Evolutionary conservation across 2,329 filamentous ascomycete species (phyloP).

Genomic region (Aspergillus sp.): DNA sequence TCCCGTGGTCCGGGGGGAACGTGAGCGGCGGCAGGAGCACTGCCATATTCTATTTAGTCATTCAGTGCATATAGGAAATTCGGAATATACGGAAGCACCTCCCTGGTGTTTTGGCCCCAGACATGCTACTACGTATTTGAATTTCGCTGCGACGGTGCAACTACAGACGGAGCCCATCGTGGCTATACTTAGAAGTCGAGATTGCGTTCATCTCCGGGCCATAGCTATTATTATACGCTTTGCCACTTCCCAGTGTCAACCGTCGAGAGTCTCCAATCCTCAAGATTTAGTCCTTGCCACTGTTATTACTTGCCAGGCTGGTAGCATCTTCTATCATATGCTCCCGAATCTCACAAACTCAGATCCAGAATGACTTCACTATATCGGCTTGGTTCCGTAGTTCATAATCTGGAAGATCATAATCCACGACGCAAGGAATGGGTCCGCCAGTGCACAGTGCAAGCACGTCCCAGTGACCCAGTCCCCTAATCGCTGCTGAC

Average conservation of each 20-base stretch:
- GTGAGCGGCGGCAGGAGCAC: not conserved
- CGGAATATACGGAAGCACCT: not conserved
- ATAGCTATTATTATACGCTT: too few species aligned
- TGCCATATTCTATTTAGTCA: not conserved
- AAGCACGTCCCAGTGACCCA: constrained; percentile 2
- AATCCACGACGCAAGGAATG: constrained; percentile 8
- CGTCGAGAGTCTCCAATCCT: too few species aligned
- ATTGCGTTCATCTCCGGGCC: too few species aligned
- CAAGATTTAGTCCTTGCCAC: too few species aligned
- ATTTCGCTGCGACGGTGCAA: too few species aligned
- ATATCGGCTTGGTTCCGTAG: not conserved
- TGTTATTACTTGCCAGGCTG: too few species aligned
- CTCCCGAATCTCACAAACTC: not conserved
- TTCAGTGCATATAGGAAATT: not conserved
- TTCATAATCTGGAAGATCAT: not conserved
- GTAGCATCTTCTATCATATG: not conserved
- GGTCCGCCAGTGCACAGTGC: not conserved
- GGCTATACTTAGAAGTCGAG: too few species aligned
- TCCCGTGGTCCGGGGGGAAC: not conserved
- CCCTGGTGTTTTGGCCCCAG: too few species aligned
- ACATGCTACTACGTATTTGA: too few species aligned
- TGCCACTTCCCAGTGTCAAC: too few species aligned
- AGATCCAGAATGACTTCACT: not conserved
- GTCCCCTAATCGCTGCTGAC: not conserved
- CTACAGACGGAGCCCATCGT: too few species aligned